A percentile compares a stretch with the other conserved stretches of the same genome.
These are phyloP conservation scores for Camelina hispida DNA, from an alignment of 345 rosid genomes.

Conservation along the genomic window DNA sequence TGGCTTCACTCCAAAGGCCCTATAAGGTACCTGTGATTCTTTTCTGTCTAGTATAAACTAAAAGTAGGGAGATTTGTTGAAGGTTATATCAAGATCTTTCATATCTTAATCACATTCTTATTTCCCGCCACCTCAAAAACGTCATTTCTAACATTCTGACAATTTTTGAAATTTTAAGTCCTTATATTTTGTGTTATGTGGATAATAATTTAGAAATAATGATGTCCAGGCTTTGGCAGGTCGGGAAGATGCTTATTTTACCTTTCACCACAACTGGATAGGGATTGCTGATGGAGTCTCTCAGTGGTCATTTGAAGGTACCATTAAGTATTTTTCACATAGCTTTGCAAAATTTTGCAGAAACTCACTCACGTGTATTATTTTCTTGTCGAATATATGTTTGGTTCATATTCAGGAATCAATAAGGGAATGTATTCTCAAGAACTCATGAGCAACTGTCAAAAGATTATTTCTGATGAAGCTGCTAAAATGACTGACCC, in stretches of 20 bases:
- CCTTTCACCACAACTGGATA: constrained; percentile 61
- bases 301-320: constrained; percentile 83
- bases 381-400: constrained; percentile 1
- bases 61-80: not conserved
- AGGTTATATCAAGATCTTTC: not conserved
- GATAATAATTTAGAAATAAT: constrained; percentile 64
- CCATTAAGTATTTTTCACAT: not conserved
- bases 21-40: constrained; percentile 54
- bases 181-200: not conserved
- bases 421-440: constrained; percentile 54
- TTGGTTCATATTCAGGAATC: constrained; percentile 53
- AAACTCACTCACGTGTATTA: not conserved
- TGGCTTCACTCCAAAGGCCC: constrained; percentile 60
- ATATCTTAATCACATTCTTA: constrained; percentile 9
- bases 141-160: constrained; percentile 9
- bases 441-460: constrained; percentile 63
- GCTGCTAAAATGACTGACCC: constrained; percentile 50
- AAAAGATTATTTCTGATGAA: constrained; percentile 52
- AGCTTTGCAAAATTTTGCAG: not conserved
- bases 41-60: constrained; percentile 17
- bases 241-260: constrained; percentile 78
- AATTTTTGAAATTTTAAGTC: not conserved
- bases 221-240: constrained; percentile 92
- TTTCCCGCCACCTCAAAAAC: constrained; percentile 1
- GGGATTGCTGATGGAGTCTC: constrained; percentile 83